phyloP scores from a whole-genome alignment of 2,329 filamentous ascomycete genomes.

The Leptoxyphium fumago region DNA sequence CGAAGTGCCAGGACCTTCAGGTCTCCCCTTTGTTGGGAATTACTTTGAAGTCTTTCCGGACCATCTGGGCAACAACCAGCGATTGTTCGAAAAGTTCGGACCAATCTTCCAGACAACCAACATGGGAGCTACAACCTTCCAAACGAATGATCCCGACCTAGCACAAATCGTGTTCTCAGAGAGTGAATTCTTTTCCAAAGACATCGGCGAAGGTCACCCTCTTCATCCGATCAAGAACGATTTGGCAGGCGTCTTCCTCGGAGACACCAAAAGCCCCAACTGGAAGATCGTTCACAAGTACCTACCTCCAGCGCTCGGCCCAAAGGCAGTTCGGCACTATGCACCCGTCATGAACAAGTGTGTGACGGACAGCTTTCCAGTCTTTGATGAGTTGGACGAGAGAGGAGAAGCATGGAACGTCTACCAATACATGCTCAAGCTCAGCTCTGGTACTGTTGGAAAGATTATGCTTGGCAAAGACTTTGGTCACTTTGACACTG shows the following conservation, averaged over 20 bases:
- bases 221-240: constrained; percentile 20
- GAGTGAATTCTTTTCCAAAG: constrained; percentile 28
- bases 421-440: constrained; percentile 36
- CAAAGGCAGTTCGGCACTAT: constrained; percentile 48
- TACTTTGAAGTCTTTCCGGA: constrained; percentile 25
- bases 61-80: constrained; percentile 27
- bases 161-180: constrained; percentile 21
- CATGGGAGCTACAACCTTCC: constrained; percentile 22
- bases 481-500: constrained; percentile 28
- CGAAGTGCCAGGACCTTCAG: constrained; percentile 24
- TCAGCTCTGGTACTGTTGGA: constrained; percentile 29
- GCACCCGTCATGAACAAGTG: constrained; percentile 43
- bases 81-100: constrained; percentile 25
- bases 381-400: constrained; percentile 35
- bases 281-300: constrained; percentile 46
- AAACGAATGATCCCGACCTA: constrained; percentile 24
- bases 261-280: constrained; percentile 36
- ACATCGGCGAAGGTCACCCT: constrained; percentile 18
- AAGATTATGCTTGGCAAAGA: constrained; percentile 32
- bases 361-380: constrained; percentile 35
- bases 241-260: constrained; percentile 18
- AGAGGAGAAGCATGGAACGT: constrained; percentile 31
- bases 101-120: constrained; percentile 23
- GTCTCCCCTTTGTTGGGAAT: constrained; percentile 23
- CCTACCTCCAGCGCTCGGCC: constrained; percentile 42